These are phyloP conservation scores for Solanum tacnaense DNA, from an alignment of 257 asterid genomes.

Conservation along the genomic window DNA sequence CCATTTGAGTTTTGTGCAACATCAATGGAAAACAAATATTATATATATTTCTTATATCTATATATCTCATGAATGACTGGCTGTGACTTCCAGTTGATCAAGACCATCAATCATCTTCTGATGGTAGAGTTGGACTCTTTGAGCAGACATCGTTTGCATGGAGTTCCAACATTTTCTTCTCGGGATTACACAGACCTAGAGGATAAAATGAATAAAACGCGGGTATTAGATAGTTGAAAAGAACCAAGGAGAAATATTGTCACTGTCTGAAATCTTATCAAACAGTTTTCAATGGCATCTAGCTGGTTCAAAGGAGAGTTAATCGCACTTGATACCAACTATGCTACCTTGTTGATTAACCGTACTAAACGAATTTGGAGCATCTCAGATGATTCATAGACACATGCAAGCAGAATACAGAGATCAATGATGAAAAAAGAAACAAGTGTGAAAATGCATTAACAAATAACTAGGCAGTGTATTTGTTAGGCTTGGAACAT, in stretches of 20 bases:
- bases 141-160: constrained; percentile 61
- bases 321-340: not conserved
- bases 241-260: not conserved
- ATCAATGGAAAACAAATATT: not conserved
- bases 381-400: not conserved
- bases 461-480: not conserved
- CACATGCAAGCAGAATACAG: not conserved
- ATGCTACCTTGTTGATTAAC: not conserved
- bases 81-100: not conserved
- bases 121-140: constrained; percentile 63
- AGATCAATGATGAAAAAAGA: not conserved
- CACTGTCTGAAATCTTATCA: not conserved
- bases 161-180: constrained; percentile 85
- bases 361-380: not conserved
- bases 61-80: not conserved
- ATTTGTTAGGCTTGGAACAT: not conserved
- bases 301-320: not conserved
- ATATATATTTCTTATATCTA: not conserved
- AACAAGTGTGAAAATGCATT: not conserved
- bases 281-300: not conserved
- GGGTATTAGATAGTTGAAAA: not conserved
- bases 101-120: constrained; percentile 34
- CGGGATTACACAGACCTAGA: constrained; percentile 85
- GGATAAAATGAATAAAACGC: not conserved
- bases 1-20: not conserved